Conservation (phyloP, 148 eudicot species). For the Cornus florida region DNA sequence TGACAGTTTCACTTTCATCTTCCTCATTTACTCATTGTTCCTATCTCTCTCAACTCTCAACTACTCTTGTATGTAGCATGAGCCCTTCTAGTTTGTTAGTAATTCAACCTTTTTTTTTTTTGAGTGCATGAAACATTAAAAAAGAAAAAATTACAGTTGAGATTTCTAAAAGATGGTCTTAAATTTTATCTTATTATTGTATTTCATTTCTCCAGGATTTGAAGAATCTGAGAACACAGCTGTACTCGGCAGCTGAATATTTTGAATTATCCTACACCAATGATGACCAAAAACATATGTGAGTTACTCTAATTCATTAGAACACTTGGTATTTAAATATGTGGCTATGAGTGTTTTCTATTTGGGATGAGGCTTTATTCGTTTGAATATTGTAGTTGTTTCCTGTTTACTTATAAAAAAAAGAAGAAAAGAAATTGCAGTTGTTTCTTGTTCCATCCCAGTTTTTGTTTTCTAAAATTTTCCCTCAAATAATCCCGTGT, state of each 20-base stretch:
- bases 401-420: neutral
- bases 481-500: slow-evolving; percentile 4
- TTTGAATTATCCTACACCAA: slow-evolving; percentile 76
- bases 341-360: neutral
- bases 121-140: neutral
- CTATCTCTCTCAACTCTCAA: neutral
- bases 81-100: neutral
- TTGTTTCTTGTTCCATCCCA: neutral
- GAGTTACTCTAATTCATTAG: slow-evolving; percentile 28
- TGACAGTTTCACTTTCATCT: neutral
- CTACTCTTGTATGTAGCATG: neutral
- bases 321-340: neutral
- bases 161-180: neutral
- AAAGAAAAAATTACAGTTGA: neutral
- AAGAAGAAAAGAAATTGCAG: too few relatives aligned
- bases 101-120: neutral
- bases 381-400: too few relatives aligned
- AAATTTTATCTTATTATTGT: neutral
- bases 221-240: slow-evolving; percentile 80
- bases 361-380: too few relatives aligned
- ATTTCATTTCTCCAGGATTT: slow-evolving; percentile 59
- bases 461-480: slow-evolving; percentile 7
- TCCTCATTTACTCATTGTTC: neutral
- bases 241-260: slow-evolving; percentile 94
- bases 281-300: slow-evolving; percentile 85